Evolutionary conservation across 495 filamentous ascomycete species (phyloP).

Genomic region (Bathelium albidoporum): DNA sequence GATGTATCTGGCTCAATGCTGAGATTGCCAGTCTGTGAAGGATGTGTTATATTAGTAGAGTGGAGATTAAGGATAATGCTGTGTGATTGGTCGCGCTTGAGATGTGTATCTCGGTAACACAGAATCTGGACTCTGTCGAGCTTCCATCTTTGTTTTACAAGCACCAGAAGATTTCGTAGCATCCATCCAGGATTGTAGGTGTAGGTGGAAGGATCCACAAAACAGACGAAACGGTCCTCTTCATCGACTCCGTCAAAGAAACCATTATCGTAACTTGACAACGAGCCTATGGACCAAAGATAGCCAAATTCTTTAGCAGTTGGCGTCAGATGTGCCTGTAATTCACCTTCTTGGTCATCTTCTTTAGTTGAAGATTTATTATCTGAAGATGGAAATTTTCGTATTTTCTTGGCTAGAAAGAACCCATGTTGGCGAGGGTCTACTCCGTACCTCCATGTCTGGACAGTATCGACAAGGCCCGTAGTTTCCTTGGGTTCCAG

Average conservation of each 20-base stretch:
- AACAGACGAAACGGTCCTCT: conserved; percentile 69
- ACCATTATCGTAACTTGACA: conserved; percentile 70
- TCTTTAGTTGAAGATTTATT: conserved; percentile 2
- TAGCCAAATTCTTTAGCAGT: conserved; percentile 41
- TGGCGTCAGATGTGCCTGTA: conserved; percentile 25
- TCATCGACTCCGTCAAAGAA: conserved; percentile 66
- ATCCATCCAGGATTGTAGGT: conserved; percentile 80
- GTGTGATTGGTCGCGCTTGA: conserved; percentile 61
- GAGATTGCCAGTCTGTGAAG: conserved; percentile 9
- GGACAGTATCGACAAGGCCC: conserved; percentile 62
- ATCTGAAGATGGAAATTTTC: conserved; percentile 10
- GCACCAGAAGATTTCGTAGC: conserved; percentile 75
- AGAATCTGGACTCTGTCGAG: conserved; percentile 70
- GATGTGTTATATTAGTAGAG: conserved; percentile 33
- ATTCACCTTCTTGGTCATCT: conserved; percentile 20
- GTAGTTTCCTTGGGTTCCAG: conserved; percentile 59
- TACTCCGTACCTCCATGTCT: conserved; percentile 73
- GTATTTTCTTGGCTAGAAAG: conserved; percentile 75
- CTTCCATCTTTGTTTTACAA: conserved; percentile 73
- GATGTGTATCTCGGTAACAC: conserved; percentile 78
- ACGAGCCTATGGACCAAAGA: conserved; percentile 62
- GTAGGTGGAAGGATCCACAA: conserved; percentile 89
- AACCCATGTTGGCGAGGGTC: conserved; percentile 83
- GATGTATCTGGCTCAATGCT: conserved; percentile 17
- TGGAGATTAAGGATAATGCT: conserved; percentile 66